Conservation (phyloP, 2,329 filamentous ascomycete species). For the Arthrobotrys pseudoclavata region DNA sequence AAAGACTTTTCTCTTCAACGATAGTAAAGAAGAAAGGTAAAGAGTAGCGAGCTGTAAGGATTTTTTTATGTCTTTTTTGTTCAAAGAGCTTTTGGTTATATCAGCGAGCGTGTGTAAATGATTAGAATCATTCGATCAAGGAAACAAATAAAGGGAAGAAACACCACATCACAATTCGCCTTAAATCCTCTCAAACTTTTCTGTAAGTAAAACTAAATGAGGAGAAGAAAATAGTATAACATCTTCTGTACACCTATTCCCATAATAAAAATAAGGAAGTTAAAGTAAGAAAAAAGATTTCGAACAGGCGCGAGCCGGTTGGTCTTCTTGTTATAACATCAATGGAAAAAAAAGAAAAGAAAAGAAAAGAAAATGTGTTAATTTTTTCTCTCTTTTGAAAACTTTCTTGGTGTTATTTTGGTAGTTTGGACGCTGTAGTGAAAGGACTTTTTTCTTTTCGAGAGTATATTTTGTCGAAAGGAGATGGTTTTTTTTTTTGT, state of each 20-base stretch:
- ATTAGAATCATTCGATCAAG: constrained; percentile 27
- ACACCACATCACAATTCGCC: constrained; percentile 25
- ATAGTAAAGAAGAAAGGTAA: constrained; percentile 41
- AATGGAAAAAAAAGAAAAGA: constrained; percentile 21
- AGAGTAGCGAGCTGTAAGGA: constrained; percentile 51
- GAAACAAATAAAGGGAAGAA: constrained; percentile 21
- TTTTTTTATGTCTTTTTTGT: constrained; percentile 46
- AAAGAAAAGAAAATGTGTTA: constrained; percentile 15
- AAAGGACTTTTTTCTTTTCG: constrained; percentile 51
- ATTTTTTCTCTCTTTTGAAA: constrained; percentile 50
- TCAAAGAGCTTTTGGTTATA: constrained; percentile 24
- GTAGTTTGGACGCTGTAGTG: constrained; percentile 18
- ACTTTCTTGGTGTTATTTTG: constrained; percentile 44
- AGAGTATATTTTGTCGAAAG: constrained; percentile 30
- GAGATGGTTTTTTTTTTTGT: constrained; percentile 20
- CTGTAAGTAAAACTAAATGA: constrained; percentile 35
- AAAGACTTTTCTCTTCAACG: constrained; percentile 58
- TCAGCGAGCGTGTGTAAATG: constrained; percentile 38
- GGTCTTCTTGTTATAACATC: constrained; percentile 53
- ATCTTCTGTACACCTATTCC: constrained; percentile 60
- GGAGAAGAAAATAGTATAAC: constrained; percentile 50
- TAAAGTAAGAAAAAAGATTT: constrained; percentile 37
- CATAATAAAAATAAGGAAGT: constrained; percentile 36
- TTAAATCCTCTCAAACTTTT: constrained; percentile 54
- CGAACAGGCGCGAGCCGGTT: constrained; percentile 53